Base-by-base conservation (phyloP, 2,329 filamentous ascomycete genomes). In the Seiridium unicorne region DNA sequence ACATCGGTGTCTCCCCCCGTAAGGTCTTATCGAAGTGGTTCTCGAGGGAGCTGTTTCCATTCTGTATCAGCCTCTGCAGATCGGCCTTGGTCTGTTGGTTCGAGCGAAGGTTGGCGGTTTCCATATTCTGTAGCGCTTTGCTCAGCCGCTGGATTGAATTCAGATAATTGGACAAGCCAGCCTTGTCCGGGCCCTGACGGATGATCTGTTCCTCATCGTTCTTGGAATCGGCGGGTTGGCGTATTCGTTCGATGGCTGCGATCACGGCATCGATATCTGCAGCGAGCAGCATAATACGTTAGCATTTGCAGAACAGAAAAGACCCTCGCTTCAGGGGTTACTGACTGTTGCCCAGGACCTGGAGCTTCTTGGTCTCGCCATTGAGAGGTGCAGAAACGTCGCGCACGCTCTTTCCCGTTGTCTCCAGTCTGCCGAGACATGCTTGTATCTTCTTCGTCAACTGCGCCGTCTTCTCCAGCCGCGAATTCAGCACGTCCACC, bases 361-460 rank as follows among this genome's bases (percentile, higher is more conserved):
- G 95, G 31, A 98, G 82, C 63, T 88, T 89, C 74, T 92, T 91
- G 0, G 95, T 98, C 74, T 97, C 96, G 68, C 90, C 91, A 72
- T 93, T 96, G 47, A 99, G 89, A 7, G 95, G 95, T 0, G 92
- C 92, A 59, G 96, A 93, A 9, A 96, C 93, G 71, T 97, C 92
- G 69, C 92, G 89, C 26, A 98, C 93, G 62, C 90, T 93, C 76
- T 93, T 92, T 18, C 94, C 95, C 57, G 92, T 96, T 44, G 89
- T 87, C 69, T 98, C 93, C 40, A 99, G 82, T 59, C 93, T 86
- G 44, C 87, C 85, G 66, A 97, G 83, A 56, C 92, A 96, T 35
- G 91, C 89, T 75, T 96, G 91, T 59, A 99, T 97, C 81, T 96
- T 97, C 80, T 95, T 97, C 38, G 93, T 97, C 73, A 98, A 84